Base-by-base conservation (phyloP, 306 rosid genomes). In the Ziziphus jujuba region DNA sequence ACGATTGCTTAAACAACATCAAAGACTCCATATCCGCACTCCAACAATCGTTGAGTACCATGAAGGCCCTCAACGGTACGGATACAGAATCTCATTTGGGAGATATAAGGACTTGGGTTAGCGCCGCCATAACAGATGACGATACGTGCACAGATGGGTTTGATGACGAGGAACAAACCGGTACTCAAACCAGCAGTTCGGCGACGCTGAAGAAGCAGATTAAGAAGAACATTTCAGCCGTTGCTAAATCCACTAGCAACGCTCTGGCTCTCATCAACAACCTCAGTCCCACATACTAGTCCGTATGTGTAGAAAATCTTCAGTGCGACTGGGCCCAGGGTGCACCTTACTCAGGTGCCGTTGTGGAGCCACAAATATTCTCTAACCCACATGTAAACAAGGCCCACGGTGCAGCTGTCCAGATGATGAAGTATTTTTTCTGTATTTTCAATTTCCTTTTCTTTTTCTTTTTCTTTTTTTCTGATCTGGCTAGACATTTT, bases 1-100 rank as follows among this genome's bases (percentile, higher is more conserved):
- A 60, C 33, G 98, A 89, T 23, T 91, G 98, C 33, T 4, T 62
- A 1, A 68, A 69, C 5, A 65, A 50, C 16, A 55, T 72, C 70
- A 36, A 36, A 6, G 74, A 73, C 65, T 47, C 79, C 7, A 16
- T 67, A 1, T 63, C 67, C 36, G 76, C 71, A 40, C 72, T 84
- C 23, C 57, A 33, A 1, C 34, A 69, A 34, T 75, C 83, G 0
- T 0, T 28, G 9, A 11, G 22, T 5, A 63, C 67, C 12, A 34
- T 84, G 62, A 28, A 44, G 0, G 21, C 28, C 10, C 31, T 83
- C 3, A 36, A 54, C 54, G 23, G 57, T 12, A 52, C 36, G n/a
- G 52, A 33, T 7, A 13, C 65, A 5, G 21, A 14, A 47, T 16
- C 47, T 0, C 70, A 73, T 7, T 70, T 76, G 34, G 62, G 10